phyloP scores from a whole-genome alignment of 805 yeast genomes.

The Hanseniaspora meyeri region DNA sequence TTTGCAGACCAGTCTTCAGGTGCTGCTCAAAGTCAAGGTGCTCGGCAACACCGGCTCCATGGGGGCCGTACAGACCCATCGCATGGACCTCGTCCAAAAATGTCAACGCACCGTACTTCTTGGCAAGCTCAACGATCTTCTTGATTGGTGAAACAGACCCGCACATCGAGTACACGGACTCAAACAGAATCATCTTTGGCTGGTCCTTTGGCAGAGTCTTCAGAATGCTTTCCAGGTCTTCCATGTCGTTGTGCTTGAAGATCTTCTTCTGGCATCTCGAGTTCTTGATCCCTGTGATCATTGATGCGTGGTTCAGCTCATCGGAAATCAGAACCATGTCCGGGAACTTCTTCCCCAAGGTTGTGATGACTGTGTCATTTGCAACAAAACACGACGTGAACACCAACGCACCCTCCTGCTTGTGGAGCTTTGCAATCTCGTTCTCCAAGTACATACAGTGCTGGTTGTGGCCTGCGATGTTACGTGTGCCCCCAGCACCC shows the following conservation, averaged over 20 bases:
- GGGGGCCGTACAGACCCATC: slow-evolving; percentile 98
- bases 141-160: slow-evolving; percentile 94
- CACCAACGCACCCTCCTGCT: slow-evolving; percentile 88
- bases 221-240: slow-evolving; percentile 67
- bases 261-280: slow-evolving; percentile 79
- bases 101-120: slow-evolving; percentile 92
- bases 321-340: slow-evolving; percentile 87
- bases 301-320: slow-evolving; percentile 89
- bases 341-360: slow-evolving; percentile 82
- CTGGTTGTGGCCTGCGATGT: slow-evolving; percentile 92
- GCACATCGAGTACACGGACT: slow-evolving; percentile 95
- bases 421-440: slow-evolving; percentile 79
- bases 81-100: slow-evolving; percentile 98
- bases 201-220: slow-evolving; percentile 69
- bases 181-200: slow-evolving; percentile 94
- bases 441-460: slow-evolving; percentile 82
- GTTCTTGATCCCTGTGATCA: slow-evolving; percentile 91
- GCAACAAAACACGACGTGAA: slow-evolving; percentile 95
- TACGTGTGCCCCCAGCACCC: slow-evolving; percentile 98
- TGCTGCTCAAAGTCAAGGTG: slow-evolving; percentile 83
- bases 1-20: slow-evolving; percentile 42
- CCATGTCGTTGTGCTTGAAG: slow-evolving; percentile 81
- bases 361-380: slow-evolving; percentile 84
- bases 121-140: slow-evolving; percentile 87
- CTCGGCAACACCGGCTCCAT: slow-evolving; percentile 99